Base-by-base conservation (phyloP, 768 basidiomycete species). In the Pleurotus tuber-regium region DNA sequence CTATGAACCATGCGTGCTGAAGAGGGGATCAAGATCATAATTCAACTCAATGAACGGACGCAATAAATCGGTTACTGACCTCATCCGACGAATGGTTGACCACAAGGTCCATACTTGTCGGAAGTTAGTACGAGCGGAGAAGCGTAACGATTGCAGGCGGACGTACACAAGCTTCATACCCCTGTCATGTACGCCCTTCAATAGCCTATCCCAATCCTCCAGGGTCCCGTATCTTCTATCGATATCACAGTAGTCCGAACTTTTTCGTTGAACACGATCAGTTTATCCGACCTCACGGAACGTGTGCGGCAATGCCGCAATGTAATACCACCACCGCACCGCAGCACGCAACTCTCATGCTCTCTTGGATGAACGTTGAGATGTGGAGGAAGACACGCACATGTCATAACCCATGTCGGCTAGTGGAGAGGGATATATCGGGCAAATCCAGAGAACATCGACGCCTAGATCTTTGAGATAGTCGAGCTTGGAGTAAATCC, bases 361-460 rank as follows among this genome's bases (percentile, higher is more conserved):
- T n/a, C n/a, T n/a, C n/a, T n/a, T n/a, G n/a, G n/a, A n/a, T n/a
- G n/a, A n/a, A n/a, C n/a, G n/a, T n/a, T n/a, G n/a, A n/a, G n/a
- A n/a, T n/a, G 0, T 21, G 29, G 35, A 23, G 7, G 25, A 18
- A n/a, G 23, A 35, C 25, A 42, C 19, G 3, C 58, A 83, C 82
- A 84, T 85, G 59, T 86, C 84, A 53, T 87, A 86, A 5, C 84
- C 86, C 84, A 87, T 87, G 64, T 89, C 86, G 1, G 78, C 80
- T 50, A 80, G 69, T 0, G 86, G 87, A 1, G 79, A 82, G 47
- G 75, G 72, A 66, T 87, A 90, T 33, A 89, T 87, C 7, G 87
- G 86, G 4, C 74, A 79, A 12, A 89, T 72, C 87, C 87, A 90
- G 12, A 89, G 59, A 0, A 83, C 75, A 54, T 86, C 79, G 3